Base-by-base conservation (phyloP, 192 early-diverging fungal species). In the Rhizophagus sp. region DNA sequence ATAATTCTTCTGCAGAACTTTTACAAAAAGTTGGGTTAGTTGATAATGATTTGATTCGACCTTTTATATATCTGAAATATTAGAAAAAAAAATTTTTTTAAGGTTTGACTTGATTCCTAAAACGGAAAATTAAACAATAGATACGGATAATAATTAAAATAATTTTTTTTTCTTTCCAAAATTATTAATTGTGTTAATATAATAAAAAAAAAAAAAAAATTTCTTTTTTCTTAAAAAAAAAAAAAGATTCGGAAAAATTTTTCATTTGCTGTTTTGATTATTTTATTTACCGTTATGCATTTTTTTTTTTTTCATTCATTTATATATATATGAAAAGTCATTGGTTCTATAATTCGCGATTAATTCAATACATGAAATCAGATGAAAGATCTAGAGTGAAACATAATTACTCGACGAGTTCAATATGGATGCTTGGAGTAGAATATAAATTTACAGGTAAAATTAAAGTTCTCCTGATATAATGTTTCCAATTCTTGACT, bases 391-490 rank as follows among this genome's bases (percentile, higher is more conserved):
- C 78, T 8, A 68, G 84, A 33, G 82, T 79, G 11, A 85, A 83
- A 75, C 79, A 80, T 39, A 71, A 36, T 2, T 85, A 83, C 47
- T 73, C 80, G 39, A n/a, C 80, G 41, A 79, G 80, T 30, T 50
- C 82, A 69, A 85, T 85, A 33, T 85, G 84, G 84, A 83, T 85
- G 82, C 78, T 85, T 15, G 84, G 84, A 36, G 64, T 81, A 30
- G 80, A 75, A 57, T 85, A 85, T 73, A 81, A 44, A 19, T 80
- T 85, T 50, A 25, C 65, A 67, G 76, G 76, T 78, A 78, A 68
- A 78, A 49, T 27, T 62, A 24, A 65, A 65, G 27, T 4, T 65
- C 22, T 65, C 27, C 27, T 65, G 24, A 65, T 13, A 65, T 27
- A 65, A 33, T 57, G 13, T 57, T 57, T 17, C 50, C 50, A 17